Conservation (phyloP, 2,329 filamentous ascomycete genomes). For the Hymenoscyphus fraxineus region DNA sequence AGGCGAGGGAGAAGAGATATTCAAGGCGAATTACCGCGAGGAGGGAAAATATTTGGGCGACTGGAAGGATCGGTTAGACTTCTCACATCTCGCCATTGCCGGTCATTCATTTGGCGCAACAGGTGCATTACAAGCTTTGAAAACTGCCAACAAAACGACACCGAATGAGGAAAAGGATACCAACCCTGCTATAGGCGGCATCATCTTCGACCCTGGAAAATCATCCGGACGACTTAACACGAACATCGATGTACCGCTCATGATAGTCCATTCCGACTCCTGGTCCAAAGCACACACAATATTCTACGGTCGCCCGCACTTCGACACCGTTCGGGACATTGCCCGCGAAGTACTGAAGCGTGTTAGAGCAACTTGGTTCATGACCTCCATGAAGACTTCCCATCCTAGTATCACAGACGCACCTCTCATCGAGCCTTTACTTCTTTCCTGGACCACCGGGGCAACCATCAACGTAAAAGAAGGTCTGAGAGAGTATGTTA, state of each 20-base stretch:
- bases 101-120: background rate
- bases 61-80: background rate
- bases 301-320: conserved; percentile 1
- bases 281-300: background rate
- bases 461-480: background rate
- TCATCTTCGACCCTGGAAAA: background rate
- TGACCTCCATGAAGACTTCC: conserved; percentile 2
- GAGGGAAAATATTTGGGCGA: background rate
- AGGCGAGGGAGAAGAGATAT: background rate
- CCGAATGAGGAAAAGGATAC: background rate
- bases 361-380: conserved; percentile 1
- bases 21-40: background rate
- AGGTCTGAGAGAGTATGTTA: background rate
- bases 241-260: background rate
- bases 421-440: background rate
- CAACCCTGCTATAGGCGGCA: background rate
- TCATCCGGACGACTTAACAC: background rate
- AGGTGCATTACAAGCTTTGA: background rate
- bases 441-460: background rate
- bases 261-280: background rate
- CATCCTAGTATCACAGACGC: conserved; percentile 1
- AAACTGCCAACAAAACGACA: background rate
- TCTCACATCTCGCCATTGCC: background rate
- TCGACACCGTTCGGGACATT: background rate
- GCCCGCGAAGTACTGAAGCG: background rate